These are phyloP conservation scores for Blastobotrys elegans DNA, from an alignment of 1,139 yeast genomes.

Conservation along the genomic window DNA sequence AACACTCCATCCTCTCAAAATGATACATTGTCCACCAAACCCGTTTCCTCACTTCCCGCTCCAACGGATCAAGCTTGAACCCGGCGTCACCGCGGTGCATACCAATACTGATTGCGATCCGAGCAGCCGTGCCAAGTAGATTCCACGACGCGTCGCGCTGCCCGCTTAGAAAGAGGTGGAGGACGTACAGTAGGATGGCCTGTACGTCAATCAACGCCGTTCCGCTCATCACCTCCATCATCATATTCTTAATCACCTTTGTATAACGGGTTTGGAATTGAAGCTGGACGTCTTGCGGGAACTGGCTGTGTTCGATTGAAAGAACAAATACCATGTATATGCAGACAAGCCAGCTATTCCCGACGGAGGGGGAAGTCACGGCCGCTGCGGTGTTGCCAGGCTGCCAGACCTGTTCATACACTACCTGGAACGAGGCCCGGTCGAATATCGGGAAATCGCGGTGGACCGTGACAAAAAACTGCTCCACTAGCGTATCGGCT, in stretches of 20 bases:
- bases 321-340: slow-evolving; percentile 15
- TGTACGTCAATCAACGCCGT: slow-evolving; percentile 14
- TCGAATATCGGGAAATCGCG: slow-evolving; percentile 13
- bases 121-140: slow-evolving; percentile 11
- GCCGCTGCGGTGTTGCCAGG: not conserved
- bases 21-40: slow-evolving; percentile 57
- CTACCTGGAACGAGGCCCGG: slow-evolving; percentile 6
- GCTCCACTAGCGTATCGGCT: slow-evolving; percentile 12
- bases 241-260: slow-evolving; percentile 1
- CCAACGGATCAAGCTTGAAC: slow-evolving; percentile 25
- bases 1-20: slow-evolving; percentile 51
- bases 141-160: slow-evolving; percentile 15
- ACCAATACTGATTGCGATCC: slow-evolving; percentile 18
- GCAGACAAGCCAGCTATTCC: slow-evolving; percentile 14
- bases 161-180: slow-evolving; percentile 11
- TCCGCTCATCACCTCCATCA: slow-evolving; percentile 10
- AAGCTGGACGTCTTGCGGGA: slow-evolving; percentile 1
- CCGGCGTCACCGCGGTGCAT: slow-evolving; percentile 23
- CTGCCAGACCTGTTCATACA: slow-evolving; percentile 12
- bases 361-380: slow-evolving; percentile 4
- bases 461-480: slow-evolving; percentile 10
- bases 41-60: slow-evolving; percentile 41
- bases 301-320: slow-evolving; percentile 1
- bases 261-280: slow-evolving; percentile 9
- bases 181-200: slow-evolving; percentile 13